Conservation (phyloP, 164 flowering plant genomes). For the Stephania yunnanensis region DNA sequence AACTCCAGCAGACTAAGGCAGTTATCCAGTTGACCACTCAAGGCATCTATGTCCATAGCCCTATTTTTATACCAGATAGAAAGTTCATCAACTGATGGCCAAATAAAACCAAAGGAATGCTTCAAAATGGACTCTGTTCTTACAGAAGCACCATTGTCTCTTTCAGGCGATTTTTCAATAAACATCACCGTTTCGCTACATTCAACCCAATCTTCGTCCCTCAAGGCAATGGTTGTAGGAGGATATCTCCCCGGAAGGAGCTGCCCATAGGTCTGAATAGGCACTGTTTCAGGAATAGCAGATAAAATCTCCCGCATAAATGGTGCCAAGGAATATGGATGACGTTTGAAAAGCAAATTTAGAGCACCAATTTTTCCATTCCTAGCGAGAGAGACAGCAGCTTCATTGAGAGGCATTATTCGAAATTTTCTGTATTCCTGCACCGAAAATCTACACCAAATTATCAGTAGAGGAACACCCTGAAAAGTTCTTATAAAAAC, state of each 20-base stretch:
- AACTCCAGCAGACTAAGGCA: constrained; percentile 64
- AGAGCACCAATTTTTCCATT: constrained; percentile 95
- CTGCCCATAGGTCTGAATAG: constrained; percentile 75
- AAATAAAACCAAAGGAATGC: constrained; percentile 43
- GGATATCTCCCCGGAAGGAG: constrained; percentile 93
- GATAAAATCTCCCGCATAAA: constrained; percentile 61
- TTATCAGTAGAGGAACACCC: constrained; percentile 29
- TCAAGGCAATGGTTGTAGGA: constrained; percentile 48
- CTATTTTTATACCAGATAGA: constrained; percentile 74
- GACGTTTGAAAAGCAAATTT: constrained; percentile 95
- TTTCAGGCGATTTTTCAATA: constrained; percentile 31
- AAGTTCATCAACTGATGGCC: constrained; percentile 77
- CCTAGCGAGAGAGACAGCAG: constrained; percentile 73
- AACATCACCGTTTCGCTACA: constrained; percentile 52
- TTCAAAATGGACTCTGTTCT: constrained; percentile 71
- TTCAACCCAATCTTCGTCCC: constrained; percentile 97
- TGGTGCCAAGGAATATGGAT: constrained; percentile 75
- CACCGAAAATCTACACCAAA: constrained; percentile 68
- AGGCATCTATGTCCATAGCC: constrained; percentile 71
- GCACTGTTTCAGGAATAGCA: constrained; percentile 92
- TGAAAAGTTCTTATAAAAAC: neutral
- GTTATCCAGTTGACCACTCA: constrained; percentile 87
- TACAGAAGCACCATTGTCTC: constrained; percentile 27
- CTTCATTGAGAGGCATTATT: constrained; percentile 50
- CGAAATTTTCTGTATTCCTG: constrained; percentile 82